A percentile compares a stretch with the other conserved stretches of the same genome.
These are phyloP conservation scores for Colletotrichum navitas DNA, from an alignment of 2,329 filamentous ascomycete genomes.

Conservation along the genomic window DNA sequence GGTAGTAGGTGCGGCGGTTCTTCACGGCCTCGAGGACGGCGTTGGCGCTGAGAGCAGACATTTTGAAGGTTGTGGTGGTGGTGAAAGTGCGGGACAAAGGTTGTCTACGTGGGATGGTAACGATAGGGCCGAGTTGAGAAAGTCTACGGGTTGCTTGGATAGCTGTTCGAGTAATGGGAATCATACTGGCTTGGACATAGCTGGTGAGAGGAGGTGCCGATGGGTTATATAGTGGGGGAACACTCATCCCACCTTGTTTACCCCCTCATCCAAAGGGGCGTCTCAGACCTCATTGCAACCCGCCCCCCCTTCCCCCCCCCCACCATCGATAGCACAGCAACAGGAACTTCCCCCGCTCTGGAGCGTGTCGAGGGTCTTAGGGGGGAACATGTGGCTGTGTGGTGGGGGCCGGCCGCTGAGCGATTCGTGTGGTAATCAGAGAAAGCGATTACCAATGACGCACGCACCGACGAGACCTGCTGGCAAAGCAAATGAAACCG, in stretches of 20 bases:
- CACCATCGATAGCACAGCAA: slow-evolving; percentile 32
- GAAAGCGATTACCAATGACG: slow-evolving; percentile 31
- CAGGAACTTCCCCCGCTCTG: neutral
- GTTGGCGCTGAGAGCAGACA: slow-evolving; percentile 54
- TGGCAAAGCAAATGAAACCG: neutral
- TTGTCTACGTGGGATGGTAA: slow-evolving; percentile 7
- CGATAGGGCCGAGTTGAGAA: slow-evolving; percentile 10
- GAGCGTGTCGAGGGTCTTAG: neutral
- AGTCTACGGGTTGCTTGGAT: slow-evolving; percentile 29
- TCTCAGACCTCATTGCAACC: slow-evolving; percentile 33
- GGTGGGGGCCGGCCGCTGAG: slow-evolving; percentile 30
- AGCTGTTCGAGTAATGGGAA: slow-evolving; percentile 27
- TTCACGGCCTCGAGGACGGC: slow-evolving; percentile 74
- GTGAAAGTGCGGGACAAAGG: slow-evolving; percentile 17
- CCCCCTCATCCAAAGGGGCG: slow-evolving; percentile 5
- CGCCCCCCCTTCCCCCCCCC: slow-evolving; percentile 1
- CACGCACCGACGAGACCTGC: neutral
- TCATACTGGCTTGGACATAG: neutral
- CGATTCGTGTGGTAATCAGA: slow-evolving; percentile 38
- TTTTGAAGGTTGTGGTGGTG: slow-evolving; percentile 37
- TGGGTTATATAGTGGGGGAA: slow-evolving; percentile 30
- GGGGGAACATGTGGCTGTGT: neutral
- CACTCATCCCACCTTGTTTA: slow-evolving; percentile 14
- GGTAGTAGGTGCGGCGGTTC: slow-evolving; percentile 77
- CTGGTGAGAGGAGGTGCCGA: neutral